Conservation (phyloP, 2,329 filamentous ascomycete species). For the Aspergillus clavatus region DNA sequence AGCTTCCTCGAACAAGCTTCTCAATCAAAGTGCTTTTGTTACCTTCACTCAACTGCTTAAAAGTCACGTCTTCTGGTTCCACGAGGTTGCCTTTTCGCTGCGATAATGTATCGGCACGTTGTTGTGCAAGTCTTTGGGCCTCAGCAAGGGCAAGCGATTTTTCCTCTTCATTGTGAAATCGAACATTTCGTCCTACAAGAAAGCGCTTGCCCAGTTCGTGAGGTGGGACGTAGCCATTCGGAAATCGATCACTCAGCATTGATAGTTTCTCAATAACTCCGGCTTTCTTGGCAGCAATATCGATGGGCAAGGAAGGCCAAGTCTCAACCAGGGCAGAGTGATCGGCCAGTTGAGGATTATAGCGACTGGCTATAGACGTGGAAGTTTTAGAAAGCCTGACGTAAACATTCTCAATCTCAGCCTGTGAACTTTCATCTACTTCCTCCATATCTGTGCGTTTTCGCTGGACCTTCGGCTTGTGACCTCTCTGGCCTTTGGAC, state of each 20-base stretch:
- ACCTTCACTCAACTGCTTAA: constrained; percentile 22
- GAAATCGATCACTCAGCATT: constrained; percentile 30
- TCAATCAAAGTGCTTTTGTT: constrained; percentile 28
- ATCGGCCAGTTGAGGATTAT: constrained; percentile 31
- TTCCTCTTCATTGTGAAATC: constrained; percentile 36
- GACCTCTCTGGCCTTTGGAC: constrained; percentile 12
- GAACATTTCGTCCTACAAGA: constrained; percentile 34
- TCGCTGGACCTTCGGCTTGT: constrained; percentile 8
- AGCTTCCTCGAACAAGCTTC: constrained; percentile 32
- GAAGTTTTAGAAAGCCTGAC: constrained; percentile 27
- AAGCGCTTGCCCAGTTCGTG: constrained; percentile 35
- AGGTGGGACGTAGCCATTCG: constrained; percentile 33
- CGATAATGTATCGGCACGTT: constrained; percentile 31
- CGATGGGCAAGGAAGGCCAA: constrained; percentile 38
- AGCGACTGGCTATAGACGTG: constrained; percentile 30
- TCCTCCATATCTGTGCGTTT: constrained; percentile 19
- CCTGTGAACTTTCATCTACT: constrained; percentile 17
- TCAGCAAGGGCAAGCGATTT: constrained; percentile 32
- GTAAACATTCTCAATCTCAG: constrained; percentile 27
- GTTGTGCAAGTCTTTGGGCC: constrained; percentile 31
- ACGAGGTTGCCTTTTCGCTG: constrained; percentile 36
- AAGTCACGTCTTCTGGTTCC: constrained; percentile 28
- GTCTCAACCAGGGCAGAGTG: constrained; percentile 32
- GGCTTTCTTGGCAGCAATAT: constrained; percentile 22
- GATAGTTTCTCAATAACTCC: constrained; percentile 34